Evolutionary conservation across 1,284 basidiomycete genomes (phyloP).

Genomic region (Ustanciosporium gigantosporum): DNA sequence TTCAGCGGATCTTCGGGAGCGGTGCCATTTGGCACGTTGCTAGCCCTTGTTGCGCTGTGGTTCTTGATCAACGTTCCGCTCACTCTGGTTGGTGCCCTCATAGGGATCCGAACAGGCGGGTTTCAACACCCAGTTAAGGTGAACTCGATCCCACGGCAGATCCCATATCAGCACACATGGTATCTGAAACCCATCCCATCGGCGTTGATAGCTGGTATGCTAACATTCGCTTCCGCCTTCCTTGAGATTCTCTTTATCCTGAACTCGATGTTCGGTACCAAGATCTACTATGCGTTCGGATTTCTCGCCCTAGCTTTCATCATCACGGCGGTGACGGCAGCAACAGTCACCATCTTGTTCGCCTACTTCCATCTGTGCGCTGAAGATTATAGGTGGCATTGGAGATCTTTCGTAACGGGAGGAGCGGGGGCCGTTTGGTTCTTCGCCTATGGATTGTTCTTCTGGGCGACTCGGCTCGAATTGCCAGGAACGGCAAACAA

Average conservation of each 20-base stretch:
- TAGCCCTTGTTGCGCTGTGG: constrained; percentile 89
- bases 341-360: constrained; percentile 53
- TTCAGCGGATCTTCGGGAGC: constrained; percentile 87
- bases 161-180: constrained; percentile 60
- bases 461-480: constrained; percentile 83
- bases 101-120: constrained; percentile 85
- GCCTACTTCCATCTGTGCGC: constrained; percentile 84
- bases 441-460: constrained; percentile 77
- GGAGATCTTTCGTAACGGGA: constrained; percentile 91
- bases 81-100: constrained; percentile 67
- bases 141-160: constrained; percentile 77
- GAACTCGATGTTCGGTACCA: constrained; percentile 88
- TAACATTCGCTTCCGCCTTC: constrained; percentile 95
- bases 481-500: constrained; percentile 82
- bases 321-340: constrained; percentile 71
- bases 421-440: constrained; percentile 94
- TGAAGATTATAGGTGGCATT: constrained; percentile 98
- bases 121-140: constrained; percentile 81
- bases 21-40: constrained; percentile 89
- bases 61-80: constrained; percentile 89
- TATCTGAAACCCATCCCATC: constrained; percentile 67
- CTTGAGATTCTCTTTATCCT: constrained; percentile 94
- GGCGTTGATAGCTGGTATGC: constrained; percentile 80
- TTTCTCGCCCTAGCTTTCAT: constrained; percentile 87
- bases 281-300: constrained; percentile 69